Base-by-base conservation (phyloP, 2,329 filamentous ascomycete species). In the Colletotrichum liriopes region DNA sequence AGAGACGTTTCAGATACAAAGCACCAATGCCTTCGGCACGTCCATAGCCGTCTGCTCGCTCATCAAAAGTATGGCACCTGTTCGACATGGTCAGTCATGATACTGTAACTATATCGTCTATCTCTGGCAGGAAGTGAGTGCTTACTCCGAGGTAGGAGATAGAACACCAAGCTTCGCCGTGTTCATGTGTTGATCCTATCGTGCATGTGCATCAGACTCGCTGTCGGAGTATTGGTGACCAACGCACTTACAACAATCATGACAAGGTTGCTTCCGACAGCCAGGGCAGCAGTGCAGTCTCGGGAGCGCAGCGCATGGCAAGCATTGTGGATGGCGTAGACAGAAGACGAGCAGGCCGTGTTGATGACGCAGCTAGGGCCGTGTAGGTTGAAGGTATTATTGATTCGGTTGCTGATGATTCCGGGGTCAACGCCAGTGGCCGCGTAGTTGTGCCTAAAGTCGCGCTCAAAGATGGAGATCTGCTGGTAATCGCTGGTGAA, bases 231-330 rank as follows among this genome's bases (percentile, higher is more conserved):
- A 45, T 45, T n/a, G 41, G 41, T 45, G 41, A 45, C 41, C 41
- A 6, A 45, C 41, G 41, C 41, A n/a, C 41, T 45, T 45, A 45
- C 55, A 29, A 45, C 35, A 23, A 23, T 59, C n/a, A 43, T 16
- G 39, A 61, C n/a, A 8, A 69, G 67, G 65, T 35, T 67, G 51
- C 35, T 26, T 35, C 55, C 26, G 55, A 58, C 39, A 41, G 43
- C 54, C 23, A 61, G 23, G 55, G 52, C 52, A 5, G 14, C 52
- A 11, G 12, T 6, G 32, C 52, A 55, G 26, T 55, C 52, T 18
- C 23, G 12, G 9, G 4, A 8, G 5, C 29, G 52, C 3, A 55
- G 52, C 2, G 52, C 52, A 6, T n/a, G 26, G 18, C 52, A 55
- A 2, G 29, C 52, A 29, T 55, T 55, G 16, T 55, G 29, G 3